These are phyloP conservation scores for Monosporozyma aerobia DNA, from an alignment of 805 yeast species.

Conservation along the genomic window DNA sequence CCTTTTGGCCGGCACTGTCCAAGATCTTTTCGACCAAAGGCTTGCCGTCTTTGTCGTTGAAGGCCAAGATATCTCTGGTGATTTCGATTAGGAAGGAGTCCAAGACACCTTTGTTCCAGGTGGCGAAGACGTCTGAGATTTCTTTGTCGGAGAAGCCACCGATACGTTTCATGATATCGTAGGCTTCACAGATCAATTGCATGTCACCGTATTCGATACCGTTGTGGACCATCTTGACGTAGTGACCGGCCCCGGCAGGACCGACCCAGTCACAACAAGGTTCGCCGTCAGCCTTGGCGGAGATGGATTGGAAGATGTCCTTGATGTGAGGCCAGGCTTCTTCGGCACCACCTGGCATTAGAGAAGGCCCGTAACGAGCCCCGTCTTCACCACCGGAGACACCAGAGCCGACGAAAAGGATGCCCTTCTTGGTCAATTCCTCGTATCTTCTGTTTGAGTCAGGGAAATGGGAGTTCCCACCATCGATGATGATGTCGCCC, in stretches of 20 bases:
- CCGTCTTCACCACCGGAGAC: conserved; percentile 99
- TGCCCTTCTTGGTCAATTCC: conserved; percentile 79
- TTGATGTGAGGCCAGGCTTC: conserved; percentile 99
- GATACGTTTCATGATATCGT: conserved; percentile 89
- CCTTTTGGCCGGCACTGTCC: conserved; percentile 98
- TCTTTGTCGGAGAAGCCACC: conserved; percentile 86
- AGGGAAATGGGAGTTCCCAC: conserved; percentile 99
- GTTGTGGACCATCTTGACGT: conserved; percentile 98
- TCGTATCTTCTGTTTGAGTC: conserved; percentile 95
- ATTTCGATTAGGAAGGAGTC: conserved; percentile 96
- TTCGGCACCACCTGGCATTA: conserved; percentile 98
- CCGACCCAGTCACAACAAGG: conserved; percentile 99
- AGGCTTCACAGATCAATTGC: conserved; percentile 98
- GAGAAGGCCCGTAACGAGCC: conserved; percentile 97
- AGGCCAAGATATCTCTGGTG: conserved; percentile 88
- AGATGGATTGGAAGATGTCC: conserved; percentile 88
- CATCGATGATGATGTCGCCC: conserved; percentile 97
- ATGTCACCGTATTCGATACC: conserved; percentile 99
- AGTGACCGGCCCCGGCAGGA: conserved; percentile 98
- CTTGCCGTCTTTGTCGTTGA: conserved; percentile 80
- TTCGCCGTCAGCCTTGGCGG: conserved; percentile 96
- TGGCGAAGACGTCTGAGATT: conserved; percentile 82
- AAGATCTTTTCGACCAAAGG: conserved; percentile 94
- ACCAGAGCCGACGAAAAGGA: conserved; percentile 95
- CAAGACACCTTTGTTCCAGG: conserved; percentile 95